These are phyloP conservation scores for Cutaneotrichosporon sp. DNA, from an alignment of 1,284 basidiomycete species.

Conservation along the genomic window DNA sequence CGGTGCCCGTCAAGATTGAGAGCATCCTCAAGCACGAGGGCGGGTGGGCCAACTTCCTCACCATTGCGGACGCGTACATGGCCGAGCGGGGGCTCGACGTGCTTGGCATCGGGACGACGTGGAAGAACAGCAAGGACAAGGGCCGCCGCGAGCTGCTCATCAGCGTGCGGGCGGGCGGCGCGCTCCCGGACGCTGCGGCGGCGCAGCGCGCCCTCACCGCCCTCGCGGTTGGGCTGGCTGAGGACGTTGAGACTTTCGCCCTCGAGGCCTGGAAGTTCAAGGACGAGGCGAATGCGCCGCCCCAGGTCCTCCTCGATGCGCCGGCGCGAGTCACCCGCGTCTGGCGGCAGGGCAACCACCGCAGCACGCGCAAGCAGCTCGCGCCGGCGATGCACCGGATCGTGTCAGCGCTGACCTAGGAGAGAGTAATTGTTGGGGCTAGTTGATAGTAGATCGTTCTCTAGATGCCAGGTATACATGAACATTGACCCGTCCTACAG, in stretches of 20 bases:
- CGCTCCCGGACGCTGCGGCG: slow-evolving; percentile 21
- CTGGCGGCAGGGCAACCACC: slow-evolving; percentile 74
- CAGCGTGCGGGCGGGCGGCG: slow-evolving; percentile 56
- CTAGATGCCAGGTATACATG: background rate
- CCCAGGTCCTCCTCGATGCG: slow-evolving; percentile 23
- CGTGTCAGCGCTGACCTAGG: background rate
- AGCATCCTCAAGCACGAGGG: slow-evolving; percentile 57
- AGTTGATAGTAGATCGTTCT: background rate
- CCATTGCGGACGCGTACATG: slow-evolving; percentile 65
- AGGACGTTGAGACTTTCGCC: slow-evolving; percentile 55
- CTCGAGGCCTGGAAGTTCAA: slow-evolving; percentile 55
- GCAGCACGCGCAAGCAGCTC: slow-evolving; percentile 74
- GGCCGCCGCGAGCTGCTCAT: slow-evolving; percentile 69
- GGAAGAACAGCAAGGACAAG: slow-evolving; percentile 60
- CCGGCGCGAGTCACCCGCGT: slow-evolving; percentile 53
- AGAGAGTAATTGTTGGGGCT: too few relatives aligned
- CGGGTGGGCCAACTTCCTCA: slow-evolving; percentile 56
- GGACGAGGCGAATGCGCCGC: slow-evolving; percentile 28
- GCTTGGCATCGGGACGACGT: slow-evolving; percentile 74
- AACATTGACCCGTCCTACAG: background rate
- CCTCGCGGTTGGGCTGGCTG: slow-evolving; percentile 60
- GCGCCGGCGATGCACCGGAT: slow-evolving; percentile 63
- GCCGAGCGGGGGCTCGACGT: slow-evolving; percentile 63
- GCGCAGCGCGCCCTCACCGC: slow-evolving; percentile 37
- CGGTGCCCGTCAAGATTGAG: slow-evolving; percentile 71